These are phyloP conservation scores for Hymenoscyphus linearis DNA, from an alignment of 2,329 filamentous ascomycete genomes.

Conservation along the genomic window DNA sequence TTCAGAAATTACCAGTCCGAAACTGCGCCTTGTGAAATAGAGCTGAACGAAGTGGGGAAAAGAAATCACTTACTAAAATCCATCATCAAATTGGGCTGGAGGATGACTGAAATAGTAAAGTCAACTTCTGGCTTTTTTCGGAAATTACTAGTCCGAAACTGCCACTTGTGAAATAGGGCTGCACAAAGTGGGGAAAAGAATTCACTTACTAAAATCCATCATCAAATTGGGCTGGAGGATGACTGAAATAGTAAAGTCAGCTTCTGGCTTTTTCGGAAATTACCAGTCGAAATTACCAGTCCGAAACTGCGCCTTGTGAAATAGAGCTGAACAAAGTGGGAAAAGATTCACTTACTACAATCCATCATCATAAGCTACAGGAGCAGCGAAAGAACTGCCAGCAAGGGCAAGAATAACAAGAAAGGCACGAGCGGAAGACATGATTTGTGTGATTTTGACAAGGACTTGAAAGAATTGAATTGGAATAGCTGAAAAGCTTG, in stretches of 20 bases:
- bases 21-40: not conserved
- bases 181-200: not conserved
- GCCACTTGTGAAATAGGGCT: not conserved
- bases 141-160: not conserved
- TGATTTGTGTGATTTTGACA: not conserved
- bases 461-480: not conserved
- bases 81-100: not conserved
- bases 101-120: not conserved
- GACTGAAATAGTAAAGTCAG: not conserved
- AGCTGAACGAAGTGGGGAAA: not conserved
- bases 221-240: not conserved
- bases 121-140: not conserved
- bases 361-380: not conserved
- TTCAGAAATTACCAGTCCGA: not conserved
- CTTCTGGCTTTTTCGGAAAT: not conserved
- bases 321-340: not conserved
- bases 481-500: not conserved
- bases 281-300: not conserved
- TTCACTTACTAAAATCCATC: not conserved
- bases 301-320: not conserved
- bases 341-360: not conserved
- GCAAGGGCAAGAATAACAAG: slow-evolving; percentile 1
- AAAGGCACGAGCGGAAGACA: not conserved
- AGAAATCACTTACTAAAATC: not conserved
- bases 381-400: not conserved